Base-by-base conservation (phyloP, 345 rosid species). In the Rhodamnia argentea region DNA sequence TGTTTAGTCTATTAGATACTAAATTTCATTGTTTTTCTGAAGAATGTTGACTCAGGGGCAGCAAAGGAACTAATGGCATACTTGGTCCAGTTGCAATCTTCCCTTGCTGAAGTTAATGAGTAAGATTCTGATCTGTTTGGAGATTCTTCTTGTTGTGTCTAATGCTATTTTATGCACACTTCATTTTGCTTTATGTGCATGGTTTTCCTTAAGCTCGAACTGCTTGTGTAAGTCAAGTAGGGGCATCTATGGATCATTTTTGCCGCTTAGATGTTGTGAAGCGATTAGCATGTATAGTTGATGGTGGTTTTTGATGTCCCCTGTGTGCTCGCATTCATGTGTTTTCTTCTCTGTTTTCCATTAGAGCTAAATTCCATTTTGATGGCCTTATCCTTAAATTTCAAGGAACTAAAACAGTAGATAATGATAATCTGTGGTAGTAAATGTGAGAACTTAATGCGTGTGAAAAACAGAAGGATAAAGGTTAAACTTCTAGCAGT, bases 41-140 rank as follows among this genome's bases (percentile, higher is more conserved):
- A 98, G 99, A 98, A 98, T 90, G 99, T 98, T 86, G 99, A 96
- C 87, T 94, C 99, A 78, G 95, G 90, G 82, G 96, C 96, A 53
- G 98, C 99, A 32, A 98, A 96, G 94, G 93, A 96, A 82, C 89
- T 96, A 83, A 96, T 96, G 99, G 94, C 94, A 74, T 84, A 93
- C 90, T 92, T 98, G 93, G 96, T 98, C 88, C 90, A 91, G 62
- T 85, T 95, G 92, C 96, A 96, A 52, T 95, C 99, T 87, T 92
- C 95, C 60, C 92, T 98, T 85, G 76, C 90, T 51, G 97, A 93
- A 92, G 94, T 96, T 86, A 98, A 96, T 82, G 89, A 92, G 99
- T 95, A 93, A 60, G 92, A 54, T 32, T 53, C 62, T 53, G 27
- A 18, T 9, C 26, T 32, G 4, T 83, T 83, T 53, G 9, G 6